Evolutionary conservation across 2,329 filamentous ascomycete genomes (phyloP).

Genomic region (Hypoxylon sp.): DNA sequence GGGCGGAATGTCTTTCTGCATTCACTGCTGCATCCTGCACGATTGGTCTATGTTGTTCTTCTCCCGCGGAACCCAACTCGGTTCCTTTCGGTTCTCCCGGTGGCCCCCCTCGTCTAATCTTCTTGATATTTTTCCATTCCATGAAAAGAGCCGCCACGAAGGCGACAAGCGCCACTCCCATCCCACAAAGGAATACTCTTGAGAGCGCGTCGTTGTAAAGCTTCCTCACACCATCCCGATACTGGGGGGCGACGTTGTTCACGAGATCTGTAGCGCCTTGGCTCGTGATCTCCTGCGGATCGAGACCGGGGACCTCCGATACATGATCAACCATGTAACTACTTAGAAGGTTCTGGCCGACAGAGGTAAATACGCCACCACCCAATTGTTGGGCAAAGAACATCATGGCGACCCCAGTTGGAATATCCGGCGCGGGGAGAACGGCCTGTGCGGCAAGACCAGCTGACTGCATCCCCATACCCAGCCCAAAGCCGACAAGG

Average conservation of each 20-base stretch:
- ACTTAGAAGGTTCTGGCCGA: constrained; percentile 61
- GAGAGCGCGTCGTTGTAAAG: constrained; percentile 71
- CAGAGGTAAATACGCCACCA: constrained; percentile 63
- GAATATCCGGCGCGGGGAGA: constrained; percentile 60
- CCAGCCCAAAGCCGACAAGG: constrained; percentile 71
- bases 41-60: constrained; percentile 15
- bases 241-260: constrained; percentile 61
- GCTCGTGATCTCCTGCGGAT: constrained; percentile 54
- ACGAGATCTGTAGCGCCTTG: constrained; percentile 67
- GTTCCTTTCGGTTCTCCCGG: constrained; percentile 17
- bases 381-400: constrained; percentile 65
- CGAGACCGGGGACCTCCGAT: constrained; percentile 54
- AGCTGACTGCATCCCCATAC: constrained; percentile 71
- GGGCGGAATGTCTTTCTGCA: constrained; percentile 1
- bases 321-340: constrained; percentile 55
- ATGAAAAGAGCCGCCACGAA: constrained; percentile 67
- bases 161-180: constrained; percentile 65
- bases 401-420: constrained; percentile 61
- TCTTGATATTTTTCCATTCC: constrained; percentile 74
- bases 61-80: constrained; percentile 3
- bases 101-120: constrained; percentile 45
- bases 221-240: constrained; percentile 63
- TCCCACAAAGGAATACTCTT: constrained; percentile 69
- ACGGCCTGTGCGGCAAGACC: constrained; percentile 67
- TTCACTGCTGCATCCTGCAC: constrained; percentile 10